phyloP scores from a whole-genome alignment of 1,284 basidiomycete genomes.

The Cutaneotrichosporon spelunceum region DNA sequence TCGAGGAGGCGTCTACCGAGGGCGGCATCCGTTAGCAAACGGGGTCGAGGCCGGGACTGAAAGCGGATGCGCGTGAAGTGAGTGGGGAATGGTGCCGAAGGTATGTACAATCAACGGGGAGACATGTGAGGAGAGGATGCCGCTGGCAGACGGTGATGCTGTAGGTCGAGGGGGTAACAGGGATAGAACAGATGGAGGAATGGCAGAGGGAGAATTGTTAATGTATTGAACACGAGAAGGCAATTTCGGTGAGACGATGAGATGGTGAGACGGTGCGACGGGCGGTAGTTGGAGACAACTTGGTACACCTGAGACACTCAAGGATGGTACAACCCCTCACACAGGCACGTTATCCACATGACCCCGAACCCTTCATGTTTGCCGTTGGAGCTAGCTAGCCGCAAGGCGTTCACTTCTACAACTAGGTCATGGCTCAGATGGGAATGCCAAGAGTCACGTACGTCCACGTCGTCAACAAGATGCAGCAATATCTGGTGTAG shows the following conservation, averaged over 20 bases:
- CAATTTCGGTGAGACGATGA: not conserved
- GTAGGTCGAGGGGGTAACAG: not conserved
- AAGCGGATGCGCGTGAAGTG: not conserved
- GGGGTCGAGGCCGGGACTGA: not conserved
- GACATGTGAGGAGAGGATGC: not conserved
- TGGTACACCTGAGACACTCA: too few relatives aligned
- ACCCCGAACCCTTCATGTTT: too few relatives aligned
- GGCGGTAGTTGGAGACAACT: too few relatives aligned
- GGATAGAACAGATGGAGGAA: not conserved
- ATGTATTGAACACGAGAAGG: not conserved
- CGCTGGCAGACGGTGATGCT: not conserved
- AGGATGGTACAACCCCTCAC: too few relatives aligned
- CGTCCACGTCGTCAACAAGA: not conserved
- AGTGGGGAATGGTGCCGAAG: not conserved
- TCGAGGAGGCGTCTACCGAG: conserved; percentile 54
- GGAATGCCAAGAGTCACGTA: not conserved
- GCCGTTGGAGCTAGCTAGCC: too few relatives aligned
- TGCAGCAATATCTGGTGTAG: not conserved
- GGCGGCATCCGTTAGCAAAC: conserved; percentile 40
- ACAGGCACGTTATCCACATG: too few relatives aligned
- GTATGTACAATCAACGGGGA: not conserved
- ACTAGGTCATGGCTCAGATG: not conserved
- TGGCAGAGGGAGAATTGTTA: not conserved
- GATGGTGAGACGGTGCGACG: too few relatives aligned
- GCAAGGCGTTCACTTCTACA: not conserved